phyloP scores from a whole-genome alignment of 345 rosid species.

The Brassica rapa region DNA sequence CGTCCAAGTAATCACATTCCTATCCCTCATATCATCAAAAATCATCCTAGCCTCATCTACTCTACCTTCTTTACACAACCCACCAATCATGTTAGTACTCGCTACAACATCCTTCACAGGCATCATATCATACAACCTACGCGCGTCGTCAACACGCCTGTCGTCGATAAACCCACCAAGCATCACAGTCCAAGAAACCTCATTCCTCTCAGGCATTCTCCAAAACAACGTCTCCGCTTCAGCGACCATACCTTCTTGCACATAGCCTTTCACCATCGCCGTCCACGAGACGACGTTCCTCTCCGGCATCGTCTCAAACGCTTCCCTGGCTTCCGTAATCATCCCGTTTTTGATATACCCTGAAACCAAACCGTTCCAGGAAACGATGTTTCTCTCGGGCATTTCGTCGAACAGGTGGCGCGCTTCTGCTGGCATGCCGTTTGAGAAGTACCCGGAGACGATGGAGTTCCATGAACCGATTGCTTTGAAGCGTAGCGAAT shows the following conservation, averaged over 20 bases:
- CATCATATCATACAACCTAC: constrained; percentile 61
- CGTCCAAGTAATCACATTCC: constrained; percentile 83
- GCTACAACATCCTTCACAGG: constrained; percentile 75
- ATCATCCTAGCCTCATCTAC: constrained; percentile 64
- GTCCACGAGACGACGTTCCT: constrained; percentile 79
- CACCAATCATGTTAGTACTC: constrained; percentile 77
- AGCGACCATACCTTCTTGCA: constrained; percentile 55
- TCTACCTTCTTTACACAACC: constrained; percentile 63
- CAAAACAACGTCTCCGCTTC: constrained; percentile 68
- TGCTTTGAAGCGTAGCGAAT: constrained; percentile 51
- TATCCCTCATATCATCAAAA: constrained; percentile 56
- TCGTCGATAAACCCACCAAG: constrained; percentile 65
- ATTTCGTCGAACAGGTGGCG: constrained; percentile 55
- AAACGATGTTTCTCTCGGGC: constrained; percentile 68
- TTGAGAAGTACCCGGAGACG: constrained; percentile 55
- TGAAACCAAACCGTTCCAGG: constrained; percentile 74
- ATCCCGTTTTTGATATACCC: constrained; percentile 66
- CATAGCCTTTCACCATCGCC: constrained; percentile 68
- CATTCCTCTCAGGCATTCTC: constrained; percentile 77
- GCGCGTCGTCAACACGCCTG: constrained; percentile 62
- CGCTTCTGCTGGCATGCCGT: constrained; percentile 56
- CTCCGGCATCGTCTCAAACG: constrained; percentile 68
- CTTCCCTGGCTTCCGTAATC: constrained; percentile 54
- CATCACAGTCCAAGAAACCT: constrained; percentile 86
- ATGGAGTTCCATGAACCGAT: constrained; percentile 69